Evolutionary conservation across 768 basidiomycete genomes (phyloP), one percentile per base, ranked within the genome.

Genomic region (Mycena olivaceomarginata): DNA sequence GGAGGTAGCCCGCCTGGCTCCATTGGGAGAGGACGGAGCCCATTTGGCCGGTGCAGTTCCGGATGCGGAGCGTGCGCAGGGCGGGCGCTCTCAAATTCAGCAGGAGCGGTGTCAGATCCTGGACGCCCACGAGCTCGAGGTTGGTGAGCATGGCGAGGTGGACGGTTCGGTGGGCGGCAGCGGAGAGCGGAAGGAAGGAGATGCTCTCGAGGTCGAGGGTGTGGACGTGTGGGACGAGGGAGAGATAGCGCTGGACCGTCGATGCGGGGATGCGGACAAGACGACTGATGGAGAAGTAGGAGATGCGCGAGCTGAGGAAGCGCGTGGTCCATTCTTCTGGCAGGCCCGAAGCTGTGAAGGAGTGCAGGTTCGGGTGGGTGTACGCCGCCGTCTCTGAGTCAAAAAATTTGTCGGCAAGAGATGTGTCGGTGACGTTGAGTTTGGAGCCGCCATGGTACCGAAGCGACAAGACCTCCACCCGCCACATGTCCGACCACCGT

Each of bases 291-390:
- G 81, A 64, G 51, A 86, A 76, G 64, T 76, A 73, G 11, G 76
- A 72, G 76, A 87, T 84, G 16, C 77, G 74, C 12, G 84, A 81
- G 6, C 78, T 78, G 41, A 87, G 81, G n/a, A 86, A 81, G 2
- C 74, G 72, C 15, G 68, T 43, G 25, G 81, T 65, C 82, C 81
- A 84, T 31, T 67, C 37, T 41, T 79, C 75, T 16, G 78, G 56
- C 2, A 83, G 66, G 18, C 59, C 48, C 2, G 53, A 37, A 0
- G 79, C 76, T 11, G 79, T 76, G 64, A 85, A 81, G 41, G 79
- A 81, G 18, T 80, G 83, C 2, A 86, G 74, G 18, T 77, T 77
- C 39, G 77, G 73, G 20, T 46, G 80, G 31, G 37, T 63, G 25
- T 20, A 48, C 12, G 70, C 53, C 40, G 7, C 53, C 16, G 41